Percentiles rank a stretch among this genome's conserved stretches.
These are phyloP conservation scores for Dothideomycetes sp. DNA, from an alignment of 2,329 filamentous ascomycete species.

Conservation along the genomic window DNA sequence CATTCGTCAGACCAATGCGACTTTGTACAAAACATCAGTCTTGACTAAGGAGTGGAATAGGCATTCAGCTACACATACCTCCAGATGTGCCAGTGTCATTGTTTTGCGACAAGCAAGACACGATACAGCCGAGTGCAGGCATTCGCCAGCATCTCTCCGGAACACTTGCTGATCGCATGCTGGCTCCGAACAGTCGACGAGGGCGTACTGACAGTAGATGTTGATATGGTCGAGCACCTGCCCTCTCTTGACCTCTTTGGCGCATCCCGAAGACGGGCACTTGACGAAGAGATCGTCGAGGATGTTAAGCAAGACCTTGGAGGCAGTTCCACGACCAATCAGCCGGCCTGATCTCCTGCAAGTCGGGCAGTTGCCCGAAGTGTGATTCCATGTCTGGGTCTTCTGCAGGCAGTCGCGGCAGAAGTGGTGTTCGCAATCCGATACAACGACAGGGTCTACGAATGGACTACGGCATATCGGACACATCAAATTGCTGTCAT, in stretches of 20 bases:
- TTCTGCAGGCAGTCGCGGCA: slow-evolving; percentile 49
- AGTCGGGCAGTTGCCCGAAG: slow-evolving; percentile 42
- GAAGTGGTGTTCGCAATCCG: slow-evolving; percentile 56
- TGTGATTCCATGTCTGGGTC: slow-evolving; percentile 32
- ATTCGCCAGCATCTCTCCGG: slow-evolving; percentile 46
- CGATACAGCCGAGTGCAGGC: slow-evolving; percentile 44
- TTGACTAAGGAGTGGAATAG: neutral
- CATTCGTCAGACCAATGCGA: slow-evolving; percentile 35
- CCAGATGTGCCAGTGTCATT: slow-evolving; percentile 46
- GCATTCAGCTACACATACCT: slow-evolving; percentile 33
- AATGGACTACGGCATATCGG: slow-evolving; percentile 57
- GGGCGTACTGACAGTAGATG: slow-evolving; percentile 49
- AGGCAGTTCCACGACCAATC: slow-evolving; percentile 28
- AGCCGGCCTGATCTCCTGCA: slow-evolving; percentile 42
- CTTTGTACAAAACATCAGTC: neutral
- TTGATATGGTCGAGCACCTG: slow-evolving; percentile 51
- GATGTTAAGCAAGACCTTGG: slow-evolving; percentile 51
- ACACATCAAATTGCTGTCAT: slow-evolving; percentile 54
- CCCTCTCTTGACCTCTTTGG: slow-evolving; percentile 43
- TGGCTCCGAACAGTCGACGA: slow-evolving; percentile 43
- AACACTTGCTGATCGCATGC: slow-evolving; percentile 44
- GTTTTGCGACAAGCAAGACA: slow-evolving; percentile 46
- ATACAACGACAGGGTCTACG: slow-evolving; percentile 45
- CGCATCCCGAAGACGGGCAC: slow-evolving; percentile 49
- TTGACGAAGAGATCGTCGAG: slow-evolving; percentile 52